A percentile compares a stretch with the other conserved stretches of the same genome.
These are phyloP conservation scores for Schizophyllum amplum DNA, from an alignment of 1,284 basidiomycete genomes.

Conservation along the genomic window DNA sequence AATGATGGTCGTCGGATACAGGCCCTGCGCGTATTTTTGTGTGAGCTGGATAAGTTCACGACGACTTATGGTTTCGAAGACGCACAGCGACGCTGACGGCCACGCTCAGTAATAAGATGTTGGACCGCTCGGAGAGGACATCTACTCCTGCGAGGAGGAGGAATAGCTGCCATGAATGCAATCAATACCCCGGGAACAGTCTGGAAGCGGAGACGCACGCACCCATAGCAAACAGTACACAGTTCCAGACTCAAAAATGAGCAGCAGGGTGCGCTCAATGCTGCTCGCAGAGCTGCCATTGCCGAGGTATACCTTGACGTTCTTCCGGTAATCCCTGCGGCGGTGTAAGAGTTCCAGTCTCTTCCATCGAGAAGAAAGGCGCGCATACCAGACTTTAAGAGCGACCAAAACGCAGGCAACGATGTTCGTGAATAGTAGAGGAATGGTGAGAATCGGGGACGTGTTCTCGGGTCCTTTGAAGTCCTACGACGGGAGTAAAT, in stretches of 20 bases:
- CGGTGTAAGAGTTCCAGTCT: no score
- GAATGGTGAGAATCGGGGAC: not conserved
- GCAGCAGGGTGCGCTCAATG: constrained; percentile 10
- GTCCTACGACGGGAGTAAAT: no score
- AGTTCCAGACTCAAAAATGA: constrained; percentile 9
- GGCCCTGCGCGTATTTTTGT: constrained; percentile 1
- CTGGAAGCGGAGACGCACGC: not conserved
- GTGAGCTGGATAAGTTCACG: no score
- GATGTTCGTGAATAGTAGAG: constrained; percentile 10
- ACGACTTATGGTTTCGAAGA: not conserved
- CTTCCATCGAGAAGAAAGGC: no score
- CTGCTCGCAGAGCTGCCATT: not conserved
- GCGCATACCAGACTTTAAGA: constrained; percentile 9
- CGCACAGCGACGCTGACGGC: not conserved
- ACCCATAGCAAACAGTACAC: constrained; percentile 13
- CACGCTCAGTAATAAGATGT: not conserved
- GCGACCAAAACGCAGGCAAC: constrained; percentile 4
- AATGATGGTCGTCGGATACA: constrained; percentile 12
- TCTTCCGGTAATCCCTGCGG: constrained; percentile 8
- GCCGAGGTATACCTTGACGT: constrained; percentile 10
- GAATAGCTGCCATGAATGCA: not conserved
- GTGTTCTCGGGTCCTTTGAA: not conserved
- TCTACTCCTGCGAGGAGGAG: not conserved
- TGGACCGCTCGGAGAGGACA: not conserved
- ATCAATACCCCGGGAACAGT: no score